Conservation (phyloP, 768 basidiomycete species). For the Suillus americanus region DNA sequence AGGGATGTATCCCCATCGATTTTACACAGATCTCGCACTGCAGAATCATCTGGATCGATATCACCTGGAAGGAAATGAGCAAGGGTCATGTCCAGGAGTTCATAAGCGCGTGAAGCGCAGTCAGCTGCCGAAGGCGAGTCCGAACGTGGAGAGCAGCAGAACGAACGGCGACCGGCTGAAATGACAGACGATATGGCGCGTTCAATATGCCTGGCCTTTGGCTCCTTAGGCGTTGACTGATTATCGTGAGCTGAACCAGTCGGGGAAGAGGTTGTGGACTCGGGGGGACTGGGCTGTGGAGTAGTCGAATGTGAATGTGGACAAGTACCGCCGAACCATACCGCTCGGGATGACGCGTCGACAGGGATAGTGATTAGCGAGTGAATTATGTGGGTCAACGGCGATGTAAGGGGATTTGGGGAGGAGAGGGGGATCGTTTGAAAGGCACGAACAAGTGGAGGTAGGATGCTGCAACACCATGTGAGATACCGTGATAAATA, state of each 20-base stretch:
- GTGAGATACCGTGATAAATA: slow-evolving; percentile 1
- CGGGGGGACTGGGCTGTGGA: slow-evolving; percentile 35
- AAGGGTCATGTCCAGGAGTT: slow-evolving; percentile 62
- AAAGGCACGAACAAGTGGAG: slow-evolving; percentile 71
- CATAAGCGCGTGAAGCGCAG: slow-evolving; percentile 62
- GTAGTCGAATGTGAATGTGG: slow-evolving; percentile 33
- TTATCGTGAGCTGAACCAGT: not conserved
- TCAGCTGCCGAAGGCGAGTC: slow-evolving; percentile 36
- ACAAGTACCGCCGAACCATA: slow-evolving; percentile 64
- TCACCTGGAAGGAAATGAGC: slow-evolving; percentile 66
- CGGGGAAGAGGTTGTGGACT: slow-evolving; percentile 6
- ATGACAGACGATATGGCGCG: slow-evolving; percentile 27
- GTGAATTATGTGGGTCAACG: slow-evolving; percentile 82
- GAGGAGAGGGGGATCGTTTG: slow-evolving; percentile 61
- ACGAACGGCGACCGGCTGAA: slow-evolving; percentile 30
- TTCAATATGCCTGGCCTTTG: slow-evolving; percentile 24
- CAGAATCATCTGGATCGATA: slow-evolving; percentile 61
- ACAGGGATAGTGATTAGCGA: slow-evolving; percentile 79
- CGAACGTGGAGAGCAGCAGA: slow-evolving; percentile 45
- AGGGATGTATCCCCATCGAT: slow-evolving; percentile 55
- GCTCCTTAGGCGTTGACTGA: slow-evolving; percentile 17
- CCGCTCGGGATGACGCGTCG: slow-evolving; percentile 46
- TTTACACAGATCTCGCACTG: slow-evolving; percentile 53
- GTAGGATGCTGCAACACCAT: slow-evolving; percentile 53
- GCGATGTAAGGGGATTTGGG: slow-evolving; percentile 63